These are phyloP conservation scores for Epichloe gansuensis DNA, from an alignment of 2,329 filamentous ascomycete genomes.

Conservation along the genomic window DNA sequence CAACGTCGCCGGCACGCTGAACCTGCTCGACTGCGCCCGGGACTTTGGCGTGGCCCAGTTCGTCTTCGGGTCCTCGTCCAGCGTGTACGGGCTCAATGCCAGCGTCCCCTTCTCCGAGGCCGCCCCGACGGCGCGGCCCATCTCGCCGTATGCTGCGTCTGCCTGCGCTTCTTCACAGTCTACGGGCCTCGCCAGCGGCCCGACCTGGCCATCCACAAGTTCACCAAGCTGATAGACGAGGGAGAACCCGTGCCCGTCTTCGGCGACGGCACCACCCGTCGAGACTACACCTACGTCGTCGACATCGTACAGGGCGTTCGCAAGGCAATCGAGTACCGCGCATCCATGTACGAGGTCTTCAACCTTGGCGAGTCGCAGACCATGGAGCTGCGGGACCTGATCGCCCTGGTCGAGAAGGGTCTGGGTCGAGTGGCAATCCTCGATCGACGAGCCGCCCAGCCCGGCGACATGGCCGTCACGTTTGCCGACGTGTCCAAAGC, in stretches of 20 bases:
- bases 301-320: constrained; percentile 14
- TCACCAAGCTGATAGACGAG: constrained; percentile 9
- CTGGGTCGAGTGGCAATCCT: constrained; percentile 11
- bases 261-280: constrained; percentile 12
- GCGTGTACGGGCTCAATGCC: constrained; percentile 13
- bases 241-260: constrained; percentile 14
- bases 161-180: constrained; percentile 15
- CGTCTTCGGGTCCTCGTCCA: constrained; percentile 14
- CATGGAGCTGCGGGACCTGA: constrained; percentile 11
- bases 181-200: constrained; percentile 15
- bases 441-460: constrained; percentile 9
- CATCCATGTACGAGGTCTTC: constrained; percentile 11
- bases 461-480: constrained; percentile 13
- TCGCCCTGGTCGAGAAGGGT: constrained; percentile 11
- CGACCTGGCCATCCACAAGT: constrained; percentile 15
- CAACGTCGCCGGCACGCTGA: constrained; percentile 13
- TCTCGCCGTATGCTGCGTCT: constrained; percentile 14
- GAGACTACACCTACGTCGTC: constrained; percentile 16
- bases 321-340: constrained; percentile 11
- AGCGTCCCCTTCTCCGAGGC: constrained; percentile 13
- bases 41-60: constrained; percentile 13
- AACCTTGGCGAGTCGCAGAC: constrained; percentile 15
- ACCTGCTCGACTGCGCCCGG: constrained; percentile 12
- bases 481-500: constrained; percentile 14
- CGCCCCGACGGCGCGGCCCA: constrained; percentile 9